Evolutionary conservation across 306 rosid species (phyloP), one percentile per base, ranked within the genome.

Genomic region (Vigna reflexopilosa): DNA sequence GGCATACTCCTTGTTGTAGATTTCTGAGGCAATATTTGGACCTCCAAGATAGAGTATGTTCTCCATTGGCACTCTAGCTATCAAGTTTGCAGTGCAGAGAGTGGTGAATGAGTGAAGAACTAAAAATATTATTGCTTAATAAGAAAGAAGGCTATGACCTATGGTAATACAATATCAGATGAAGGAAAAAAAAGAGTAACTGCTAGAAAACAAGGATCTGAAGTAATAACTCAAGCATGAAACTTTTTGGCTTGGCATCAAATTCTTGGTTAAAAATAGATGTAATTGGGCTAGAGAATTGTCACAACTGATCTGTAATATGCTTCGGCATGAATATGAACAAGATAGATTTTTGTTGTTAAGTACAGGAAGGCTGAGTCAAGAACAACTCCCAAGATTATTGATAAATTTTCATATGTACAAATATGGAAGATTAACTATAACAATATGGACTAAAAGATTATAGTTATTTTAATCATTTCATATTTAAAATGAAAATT

Each of bases 1-100:
- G 4, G 98, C 98, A 56, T 94, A 89, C 84, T 94, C 98, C 77
- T 90, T 94, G 87, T 92, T 85, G 93, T 94, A 90, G 73, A 94
- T 88, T 77, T 94, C 98, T 6, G 97, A 89, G 34, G 98, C 98
- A 66, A 94, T 94, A 55, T 94, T 94, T 57, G 98, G 98, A 72
- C 98, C 98, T 2, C 98, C 98, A 19, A 94, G 93, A 84, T 94
- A 94, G 4, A 94, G 93, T 77, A 94, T 92, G 84, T 94, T 94
- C 85, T 94, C 98, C 83, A 94, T 83, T 14, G 94, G 88, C 61
- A 92, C 87, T 72, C 93, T 87, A 77, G 94, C 98, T 94, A 82
- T 72, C 77, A 71, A 75, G 68, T 32, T 82, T 49, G 70, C 20
- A 67, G 15, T 48, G 19, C 56, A 20, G 75, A 36, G 54, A 52